A percentile compares a stretch with the other conserved stretches of the same genome.
phyloP scores from a whole-genome alignment of 2,329 filamentous ascomycete species.

The Ustulina deusta region DNA sequence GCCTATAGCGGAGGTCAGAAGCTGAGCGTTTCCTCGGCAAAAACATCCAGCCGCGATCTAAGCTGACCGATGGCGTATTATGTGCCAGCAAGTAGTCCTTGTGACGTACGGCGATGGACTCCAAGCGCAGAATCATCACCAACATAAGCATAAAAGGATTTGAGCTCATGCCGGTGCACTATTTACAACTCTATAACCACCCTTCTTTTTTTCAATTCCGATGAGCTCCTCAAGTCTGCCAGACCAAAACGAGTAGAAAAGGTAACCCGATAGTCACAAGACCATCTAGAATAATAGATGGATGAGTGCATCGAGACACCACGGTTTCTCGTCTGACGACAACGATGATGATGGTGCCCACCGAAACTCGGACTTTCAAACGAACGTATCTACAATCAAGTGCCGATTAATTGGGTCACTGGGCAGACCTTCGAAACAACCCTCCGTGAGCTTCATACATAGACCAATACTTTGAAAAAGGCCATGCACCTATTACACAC shows the following conservation, averaged over 20 bases:
- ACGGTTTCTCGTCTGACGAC: conserved; percentile 2
- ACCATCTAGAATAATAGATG: not conserved
- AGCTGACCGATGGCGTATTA: conserved; percentile 4
- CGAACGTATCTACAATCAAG: not conserved
- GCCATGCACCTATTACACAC: not conserved
- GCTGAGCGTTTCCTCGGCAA: conserved; percentile 18
- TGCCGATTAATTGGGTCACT: not conserved
- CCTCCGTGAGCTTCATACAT: not conserved
- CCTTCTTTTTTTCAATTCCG: not conserved
- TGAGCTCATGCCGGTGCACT: conserved; percentile 8
- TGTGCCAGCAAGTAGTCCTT: conserved; percentile 1
- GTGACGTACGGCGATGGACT: conserved; percentile 21
- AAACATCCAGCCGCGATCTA: conserved; percentile 5
- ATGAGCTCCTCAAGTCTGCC: not conserved
- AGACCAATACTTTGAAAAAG: not conserved
- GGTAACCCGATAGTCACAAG: not conserved
- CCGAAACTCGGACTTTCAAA: not conserved
- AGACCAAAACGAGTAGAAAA: not conserved
- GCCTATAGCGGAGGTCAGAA: conserved; percentile 24
- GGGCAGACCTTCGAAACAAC: conserved; percentile 2
- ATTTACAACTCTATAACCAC: not conserved
- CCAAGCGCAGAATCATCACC: not conserved
- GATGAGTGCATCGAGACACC: not conserved
- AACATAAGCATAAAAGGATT: not conserved
- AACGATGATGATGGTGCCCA: not conserved